Conservation (phyloP, 2,329 filamentous ascomycete species). For the Xylaria sp. region DNA sequence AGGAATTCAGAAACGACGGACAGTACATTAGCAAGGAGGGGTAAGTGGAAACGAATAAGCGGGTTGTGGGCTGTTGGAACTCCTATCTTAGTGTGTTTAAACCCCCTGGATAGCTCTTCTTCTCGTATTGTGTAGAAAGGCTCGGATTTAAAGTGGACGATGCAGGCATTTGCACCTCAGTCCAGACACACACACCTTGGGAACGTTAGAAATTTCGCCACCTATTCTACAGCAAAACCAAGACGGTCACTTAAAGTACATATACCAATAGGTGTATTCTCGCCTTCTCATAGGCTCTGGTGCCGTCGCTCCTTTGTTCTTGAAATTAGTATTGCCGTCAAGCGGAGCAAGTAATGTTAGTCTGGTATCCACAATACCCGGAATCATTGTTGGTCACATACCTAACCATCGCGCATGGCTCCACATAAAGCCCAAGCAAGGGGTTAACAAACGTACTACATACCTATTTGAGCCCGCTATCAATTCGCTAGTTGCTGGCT, state of each 20-base stretch:
- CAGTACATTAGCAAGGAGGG: slow-evolving; percentile 9
- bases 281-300: neutral
- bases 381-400: slow-evolving; percentile 5
- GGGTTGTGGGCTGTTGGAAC: slow-evolving; percentile 30
- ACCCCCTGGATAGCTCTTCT: slow-evolving; percentile 18
- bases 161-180: too few species aligned
- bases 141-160: too few species aligned
- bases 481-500: neutral
- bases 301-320: neutral
- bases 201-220: neutral
- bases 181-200: neutral
- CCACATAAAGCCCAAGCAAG: slow-evolving; percentile 6
- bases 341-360: slow-evolving; percentile 8
- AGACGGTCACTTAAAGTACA: too few species aligned
- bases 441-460: neutral
- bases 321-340: slow-evolving; percentile 1
- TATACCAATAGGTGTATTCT: neutral
- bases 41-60: slow-evolving; percentile 29
- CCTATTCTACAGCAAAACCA: too few species aligned
- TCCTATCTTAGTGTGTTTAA: slow-evolving; percentile 6
- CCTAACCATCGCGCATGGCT: neutral
- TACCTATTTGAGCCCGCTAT: neutral
- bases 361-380: neutral
- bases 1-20: neutral
- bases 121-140: neutral